Conservation (phyloP, 2,329 filamentous ascomycete genomes). For the Scedosporium minutisporum region DNA sequence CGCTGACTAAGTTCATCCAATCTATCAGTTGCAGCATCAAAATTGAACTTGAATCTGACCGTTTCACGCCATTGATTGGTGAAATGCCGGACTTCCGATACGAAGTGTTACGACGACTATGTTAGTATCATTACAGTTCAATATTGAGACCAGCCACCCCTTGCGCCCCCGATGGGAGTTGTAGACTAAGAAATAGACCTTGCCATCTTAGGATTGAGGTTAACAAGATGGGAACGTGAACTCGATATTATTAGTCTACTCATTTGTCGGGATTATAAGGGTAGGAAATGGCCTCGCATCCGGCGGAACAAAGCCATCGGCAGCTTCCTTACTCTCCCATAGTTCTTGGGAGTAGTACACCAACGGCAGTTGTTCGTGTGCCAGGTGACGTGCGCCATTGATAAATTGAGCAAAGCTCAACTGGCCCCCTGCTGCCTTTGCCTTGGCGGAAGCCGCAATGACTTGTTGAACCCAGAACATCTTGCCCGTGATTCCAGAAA, state of each 20-base stretch:
- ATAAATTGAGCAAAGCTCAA: conserved; percentile 16
- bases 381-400: conserved; percentile 11
- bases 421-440: not conserved
- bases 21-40: too few species aligned
- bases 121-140: too few species aligned
- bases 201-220: too few species aligned
- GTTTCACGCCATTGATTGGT: too few species aligned
- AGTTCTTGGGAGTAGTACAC: conserved; percentile 16
- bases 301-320: conserved; percentile 13
- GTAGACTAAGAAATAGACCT: too few species aligned
- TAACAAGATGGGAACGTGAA: not conserved
- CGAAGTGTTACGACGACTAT: too few species aligned
- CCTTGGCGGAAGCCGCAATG: conserved; percentile 10
- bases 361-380: conserved; percentile 17
- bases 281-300: conserved; percentile 12
- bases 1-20: too few species aligned
- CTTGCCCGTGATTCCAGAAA: conserved; percentile 13
- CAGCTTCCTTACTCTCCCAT: conserved; percentile 16
- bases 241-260: not conserved
- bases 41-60: too few species aligned
- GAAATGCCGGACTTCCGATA: too few species aligned
- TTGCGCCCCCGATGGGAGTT: too few species aligned
- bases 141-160: too few species aligned
- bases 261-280: too few species aligned
- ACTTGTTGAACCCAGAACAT: conserved; percentile 20